Evolutionary conservation across 148 eudicot genomes (phyloP), one percentile per base, ranked within the genome.

Genomic region (Mesembryanthemum crystallinum): DNA sequence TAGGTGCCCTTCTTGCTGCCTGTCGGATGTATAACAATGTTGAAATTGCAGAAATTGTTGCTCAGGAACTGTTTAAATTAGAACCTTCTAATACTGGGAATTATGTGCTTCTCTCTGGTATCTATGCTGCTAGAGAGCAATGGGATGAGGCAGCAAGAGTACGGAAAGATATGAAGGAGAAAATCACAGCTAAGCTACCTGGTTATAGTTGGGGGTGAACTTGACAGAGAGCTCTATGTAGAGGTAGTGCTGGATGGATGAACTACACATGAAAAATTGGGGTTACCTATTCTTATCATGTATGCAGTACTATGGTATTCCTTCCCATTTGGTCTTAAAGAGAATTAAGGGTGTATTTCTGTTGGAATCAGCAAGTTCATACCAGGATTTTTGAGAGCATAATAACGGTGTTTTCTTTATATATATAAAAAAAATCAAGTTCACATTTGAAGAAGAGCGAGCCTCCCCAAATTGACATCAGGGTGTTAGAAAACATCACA

Each of bases 1-100:
- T 82, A 30, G 87, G 85, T 39, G 82, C 87, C 51, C 79, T 85
- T n/a, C 87, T 85, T 74, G 87, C 79, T 20, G 85, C 87, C 6
- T 85, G 87, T 66, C 79, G 87, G 73, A 79, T 75, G 37, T 79
- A 76, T 79, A 65, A 70, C 32, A 82, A 85, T 70, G 77, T 79
- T 60, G 85, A 79, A 30, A 82, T 85, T 43, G 87, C 76, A 3
- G 81, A 82, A 67, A 69, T 52, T 73, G 85, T 82, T 51, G 81
- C 85, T 74, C 71, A 77, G 64, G 83, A 85, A 57, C 77, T 82
- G 32, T 85, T 82, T 67, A 49, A 66, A 62, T 67, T 82, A 69
- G 85, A 85, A 75, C 87, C 85, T 59, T 66, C 74, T 18, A 79
- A 82, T 75, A 85, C 85, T 47, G 87, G 85, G 18, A 85, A 85